Evolutionary conservation across 345 rosid species (phyloP), one percentile per base, ranked within the genome.

Genomic region (Syzygium grande): DNA sequence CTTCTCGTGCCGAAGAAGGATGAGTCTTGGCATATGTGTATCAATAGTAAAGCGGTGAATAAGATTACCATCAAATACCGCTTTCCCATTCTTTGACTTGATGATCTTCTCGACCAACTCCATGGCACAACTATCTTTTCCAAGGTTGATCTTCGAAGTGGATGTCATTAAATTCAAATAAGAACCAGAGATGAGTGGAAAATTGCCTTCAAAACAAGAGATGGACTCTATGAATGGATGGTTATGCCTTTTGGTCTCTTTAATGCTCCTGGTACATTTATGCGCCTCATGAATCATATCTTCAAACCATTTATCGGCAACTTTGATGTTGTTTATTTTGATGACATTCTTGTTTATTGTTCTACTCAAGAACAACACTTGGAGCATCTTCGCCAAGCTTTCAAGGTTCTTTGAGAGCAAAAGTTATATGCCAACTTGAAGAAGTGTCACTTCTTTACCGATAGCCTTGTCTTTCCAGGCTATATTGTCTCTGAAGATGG

Each of bases 211-310:
- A 43, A 89, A 30, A 85, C 73, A 5, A 46, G 17, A 52, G 53
- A 87, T 46, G 86, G 86, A 2, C 41, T 87, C 5, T 55, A 73
- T 63, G 84, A 87, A 41, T 85, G 89, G 86, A 16, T 87, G 4
- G 88, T 89, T 2, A 55, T 89, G 63, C 34, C 68, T 12, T 89
- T 29, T 0, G 79, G 85, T 5, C 34, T 89, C n/a, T 52, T 88
- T 4, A 89, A 84, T 4, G 84, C 87, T 11, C 86, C 86, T 30
- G 84, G 87, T 51, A 89, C 46, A 11, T 86, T 89, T 63, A 86
- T 58, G 86, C 27, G 55, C 3, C 27, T 86, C 1, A 88, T 86
- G 85, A 80, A 56, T 25, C 86, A 89, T 7, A 87, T 85, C 7
- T 25, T 87, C 2, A 52, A 38, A n/a, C 25, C 85, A 11, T 84